Evolutionary conservation across 768 basidiomycete species (phyloP).

Genomic region (Leccinum imitatum): DNA sequence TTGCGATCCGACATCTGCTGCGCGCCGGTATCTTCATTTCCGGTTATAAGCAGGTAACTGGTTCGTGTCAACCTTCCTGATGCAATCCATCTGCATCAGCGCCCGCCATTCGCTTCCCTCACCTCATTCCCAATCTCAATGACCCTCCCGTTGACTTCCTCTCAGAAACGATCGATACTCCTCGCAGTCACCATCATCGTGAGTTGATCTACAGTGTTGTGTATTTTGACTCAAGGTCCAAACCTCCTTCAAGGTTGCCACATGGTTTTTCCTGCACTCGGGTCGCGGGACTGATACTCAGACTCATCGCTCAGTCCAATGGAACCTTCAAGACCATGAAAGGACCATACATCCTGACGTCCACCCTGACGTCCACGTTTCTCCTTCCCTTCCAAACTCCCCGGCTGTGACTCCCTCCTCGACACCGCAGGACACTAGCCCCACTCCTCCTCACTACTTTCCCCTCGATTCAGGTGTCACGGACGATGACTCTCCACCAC

Average conservation of each 20-base stretch:
- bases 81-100: neutral
- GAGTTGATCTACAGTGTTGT: neutral
- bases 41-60: slow-evolving; percentile 1
- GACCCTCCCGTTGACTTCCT: slow-evolving; percentile 26
- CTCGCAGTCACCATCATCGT: slow-evolving; percentile 28
- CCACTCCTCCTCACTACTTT: slow-evolving; percentile 5
- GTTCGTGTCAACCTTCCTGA: neutral
- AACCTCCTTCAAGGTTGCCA: slow-evolving; percentile 11
- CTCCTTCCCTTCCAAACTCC: neutral
- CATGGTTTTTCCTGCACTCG: slow-evolving; percentile 24
- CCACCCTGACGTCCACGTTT: neutral
- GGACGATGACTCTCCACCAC: neutral
- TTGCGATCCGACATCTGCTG: neutral
- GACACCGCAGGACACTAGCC: neutral
- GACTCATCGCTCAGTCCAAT: slow-evolving; percentile 3
- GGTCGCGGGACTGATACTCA: slow-evolving; percentile 3
- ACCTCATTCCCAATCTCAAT: slow-evolving; percentile 9
- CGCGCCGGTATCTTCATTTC: neutral
- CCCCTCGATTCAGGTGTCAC: slow-evolving; percentile 1
- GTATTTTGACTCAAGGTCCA: neutral
- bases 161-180: slow-evolving; percentile 31
- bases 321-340: slow-evolving; percentile 2
- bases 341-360: neutral
- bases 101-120: neutral
- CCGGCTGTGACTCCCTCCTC: neutral